phyloP scores from a whole-genome alignment of 2,329 filamentous ascomycete species.

The Aspergillus transmontanensis region DNA sequence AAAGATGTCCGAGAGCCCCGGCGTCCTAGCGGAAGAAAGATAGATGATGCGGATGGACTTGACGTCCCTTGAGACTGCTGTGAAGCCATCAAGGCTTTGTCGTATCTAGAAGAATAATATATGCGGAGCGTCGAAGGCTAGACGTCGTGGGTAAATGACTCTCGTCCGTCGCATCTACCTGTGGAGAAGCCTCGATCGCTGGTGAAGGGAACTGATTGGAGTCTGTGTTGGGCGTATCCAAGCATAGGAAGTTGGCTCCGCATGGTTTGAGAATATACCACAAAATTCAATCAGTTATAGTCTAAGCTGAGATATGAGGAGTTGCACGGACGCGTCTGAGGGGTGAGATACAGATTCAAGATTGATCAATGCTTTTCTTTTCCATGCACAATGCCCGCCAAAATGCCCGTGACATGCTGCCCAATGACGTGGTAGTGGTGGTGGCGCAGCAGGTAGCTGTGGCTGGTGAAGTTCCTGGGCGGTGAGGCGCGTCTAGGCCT shows the following conservation, averaged over 20 bases:
- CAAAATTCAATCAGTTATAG: neutral
- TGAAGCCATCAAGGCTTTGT: conserved; percentile 35
- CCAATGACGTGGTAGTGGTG: conserved; percentile 38
- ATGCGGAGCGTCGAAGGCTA: neutral
- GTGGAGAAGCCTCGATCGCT: conserved; percentile 20
- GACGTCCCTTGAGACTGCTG: conserved; percentile 40
- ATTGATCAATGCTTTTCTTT: conserved; percentile 4
- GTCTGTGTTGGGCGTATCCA: conserved; percentile 17
- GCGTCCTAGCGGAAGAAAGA: conserved; percentile 47
- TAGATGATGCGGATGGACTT: conserved; percentile 49
- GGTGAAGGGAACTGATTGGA: conserved; percentile 7
- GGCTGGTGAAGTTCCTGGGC: conserved; percentile 22
- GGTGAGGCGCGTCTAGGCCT: conserved; percentile 20
- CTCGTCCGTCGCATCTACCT: conserved; percentile 18
- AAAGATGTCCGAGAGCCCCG: conserved; percentile 55
- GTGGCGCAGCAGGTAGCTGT: conserved; percentile 23
- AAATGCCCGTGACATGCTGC: conserved; percentile 20
- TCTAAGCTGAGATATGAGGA: neutral
- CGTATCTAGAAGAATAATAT: conserved; percentile 5
- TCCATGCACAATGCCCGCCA: conserved; percentile 5
- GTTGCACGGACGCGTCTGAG: neutral
- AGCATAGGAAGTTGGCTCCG: conserved; percentile 14
- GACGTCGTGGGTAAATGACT: neutral
- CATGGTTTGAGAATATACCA: conserved; percentile 15
- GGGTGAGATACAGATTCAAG: neutral